These are phyloP conservation scores for Fusarium sp. DNA, from an alignment of 2,329 filamentous ascomycete genomes.

Conservation along the genomic window DNA sequence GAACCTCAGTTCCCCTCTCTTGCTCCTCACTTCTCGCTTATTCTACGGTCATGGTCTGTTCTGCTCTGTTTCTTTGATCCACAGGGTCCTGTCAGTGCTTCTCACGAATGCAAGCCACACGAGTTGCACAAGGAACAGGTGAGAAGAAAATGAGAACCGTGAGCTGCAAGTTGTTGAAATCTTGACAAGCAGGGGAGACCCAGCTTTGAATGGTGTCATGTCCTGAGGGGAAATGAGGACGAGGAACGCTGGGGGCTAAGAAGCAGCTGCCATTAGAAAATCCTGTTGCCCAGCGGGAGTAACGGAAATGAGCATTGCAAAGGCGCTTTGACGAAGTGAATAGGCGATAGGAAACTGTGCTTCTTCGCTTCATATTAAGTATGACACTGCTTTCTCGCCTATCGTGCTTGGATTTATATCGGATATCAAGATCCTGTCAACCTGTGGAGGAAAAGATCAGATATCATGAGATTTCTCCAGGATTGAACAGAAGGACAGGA, in stretches of 20 bases:
- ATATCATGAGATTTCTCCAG: background rate
- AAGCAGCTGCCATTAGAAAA: background rate
- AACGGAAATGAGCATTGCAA: background rate
- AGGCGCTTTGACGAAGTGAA: background rate
- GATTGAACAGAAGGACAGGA: background rate
- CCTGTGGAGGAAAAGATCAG: background rate
- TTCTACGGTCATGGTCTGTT: background rate
- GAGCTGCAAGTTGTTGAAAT: conserved; percentile 1
- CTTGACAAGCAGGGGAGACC: conserved; percentile 43
- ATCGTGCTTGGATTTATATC: background rate
- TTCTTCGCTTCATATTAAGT: background rate
- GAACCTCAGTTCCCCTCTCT: conserved; percentile 8
- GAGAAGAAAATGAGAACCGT: conserved; percentile 6
- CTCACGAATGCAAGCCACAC: conserved; percentile 1
- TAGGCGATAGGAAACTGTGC: too few species aligned
- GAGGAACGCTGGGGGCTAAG: background rate
- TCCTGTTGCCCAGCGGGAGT: background rate
- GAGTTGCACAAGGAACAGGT: conserved; percentile 4
- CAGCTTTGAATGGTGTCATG: conserved; percentile 19
- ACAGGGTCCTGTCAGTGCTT: conserved; percentile 39
- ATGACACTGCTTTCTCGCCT: background rate
- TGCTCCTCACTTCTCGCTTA: conserved; percentile 4
- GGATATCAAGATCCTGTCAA: background rate
- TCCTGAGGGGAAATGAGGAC: conserved; percentile 3
- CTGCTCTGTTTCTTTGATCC: conserved; percentile 7